Conservation (phyloP, 140 eudicot species). For the Erigeron philadelphicus region DNA sequence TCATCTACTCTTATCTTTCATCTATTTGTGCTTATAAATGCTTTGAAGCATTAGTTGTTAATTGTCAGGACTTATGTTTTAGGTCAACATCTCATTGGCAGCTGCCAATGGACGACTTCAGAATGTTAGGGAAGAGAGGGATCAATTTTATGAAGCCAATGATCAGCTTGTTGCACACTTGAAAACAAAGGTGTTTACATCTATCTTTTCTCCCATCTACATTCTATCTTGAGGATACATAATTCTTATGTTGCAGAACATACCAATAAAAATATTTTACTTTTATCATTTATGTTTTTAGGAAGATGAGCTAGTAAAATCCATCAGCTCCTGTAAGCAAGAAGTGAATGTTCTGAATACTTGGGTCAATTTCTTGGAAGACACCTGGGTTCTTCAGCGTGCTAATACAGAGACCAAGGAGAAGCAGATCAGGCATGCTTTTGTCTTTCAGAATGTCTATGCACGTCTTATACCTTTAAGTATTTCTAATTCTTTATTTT, state of each 20-base stretch:
- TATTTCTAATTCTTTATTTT: slow-evolving; percentile 18
- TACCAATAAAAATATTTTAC: neutral
- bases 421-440: slow-evolving; percentile 63
- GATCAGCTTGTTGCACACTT: slow-evolving; percentile 90
- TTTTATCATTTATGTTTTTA: slow-evolving; percentile 18
- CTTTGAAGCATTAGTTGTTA: neutral
- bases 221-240: neutral
- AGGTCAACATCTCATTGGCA: slow-evolving; percentile 85
- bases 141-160: slow-evolving; percentile 93
- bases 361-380: slow-evolving; percentile 95
- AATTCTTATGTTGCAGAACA: neutral
- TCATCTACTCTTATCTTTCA: neutral
- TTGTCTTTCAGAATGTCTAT: neutral
- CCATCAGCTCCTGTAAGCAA: slow-evolving; percentile 66
- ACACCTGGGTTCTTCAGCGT: slow-evolving; percentile 89
- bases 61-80: slow-evolving; percentile 23
- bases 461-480: neutral
- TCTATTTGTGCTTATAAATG: slow-evolving; percentile 1
- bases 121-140: slow-evolving; percentile 86
- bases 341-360: slow-evolving; percentile 79
- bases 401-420: slow-evolving; percentile 66
- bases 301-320: slow-evolving; percentile 84
- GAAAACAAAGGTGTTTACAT: slow-evolving; percentile 57
- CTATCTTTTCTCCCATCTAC: neutral
- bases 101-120: slow-evolving; percentile 87